These are phyloP conservation scores for Magnolia officinalis DNA, from an alignment of 164 flowering plant genomes.

Conservation along the genomic window DNA sequence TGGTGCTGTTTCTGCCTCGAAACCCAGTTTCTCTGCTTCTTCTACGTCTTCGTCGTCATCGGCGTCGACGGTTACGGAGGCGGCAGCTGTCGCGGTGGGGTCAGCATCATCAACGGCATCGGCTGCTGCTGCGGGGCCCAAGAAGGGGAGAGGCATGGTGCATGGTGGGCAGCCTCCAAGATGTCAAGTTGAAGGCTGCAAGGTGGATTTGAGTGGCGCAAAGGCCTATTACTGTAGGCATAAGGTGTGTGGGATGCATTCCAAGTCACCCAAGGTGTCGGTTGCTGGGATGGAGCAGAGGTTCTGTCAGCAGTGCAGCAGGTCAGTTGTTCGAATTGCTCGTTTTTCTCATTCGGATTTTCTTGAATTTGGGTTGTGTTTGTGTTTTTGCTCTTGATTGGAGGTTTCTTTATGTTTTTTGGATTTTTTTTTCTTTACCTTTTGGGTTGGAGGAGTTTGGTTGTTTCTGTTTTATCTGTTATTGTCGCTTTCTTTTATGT, in stretches of 20 bases:
- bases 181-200: constrained; percentile 78
- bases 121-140: constrained; percentile 17
- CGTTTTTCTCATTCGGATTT: not conserved
- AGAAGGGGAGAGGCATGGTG: constrained; percentile 36
- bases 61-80: constrained; percentile 14
- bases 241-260: constrained; percentile 69
- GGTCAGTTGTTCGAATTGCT: constrained; percentile 6
- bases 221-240: constrained; percentile 83
- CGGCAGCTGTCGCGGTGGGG: not conserved
- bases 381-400: not conserved
- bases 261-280: constrained; percentile 56
- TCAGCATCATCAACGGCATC: constrained; percentile 7
- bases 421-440: not conserved
- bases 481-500: not conserved
- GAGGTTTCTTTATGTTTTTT: not conserved
- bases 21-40: constrained; percentile 20
- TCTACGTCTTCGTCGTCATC: constrained; percentile 9
- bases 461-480: not conserved
- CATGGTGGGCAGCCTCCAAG: constrained; percentile 54
- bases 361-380: not conserved
- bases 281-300: constrained; percentile 62
- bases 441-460: not conserved
- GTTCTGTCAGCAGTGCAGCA: constrained; percentile 17
- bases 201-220: constrained; percentile 66
- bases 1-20: constrained; percentile 22